Base-by-base conservation (phyloP, 768 basidiomycete species). In the Podaxis sp. region DNA sequence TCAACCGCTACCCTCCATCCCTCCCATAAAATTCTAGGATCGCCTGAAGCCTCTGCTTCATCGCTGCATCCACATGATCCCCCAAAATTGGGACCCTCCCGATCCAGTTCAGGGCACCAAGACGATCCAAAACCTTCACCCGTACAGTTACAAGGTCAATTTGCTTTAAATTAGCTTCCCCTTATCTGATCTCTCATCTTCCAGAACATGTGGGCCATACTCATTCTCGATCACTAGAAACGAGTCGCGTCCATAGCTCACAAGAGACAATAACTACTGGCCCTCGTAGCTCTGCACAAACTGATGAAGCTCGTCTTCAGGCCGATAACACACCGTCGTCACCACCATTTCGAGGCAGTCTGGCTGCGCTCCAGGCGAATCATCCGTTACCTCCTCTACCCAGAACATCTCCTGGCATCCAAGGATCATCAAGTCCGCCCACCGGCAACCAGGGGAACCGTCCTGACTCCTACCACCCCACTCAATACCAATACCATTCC, bases 361-460 rank as follows among this genome's bases (percentile, higher is more conserved):
- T 11, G 36, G 37, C 18, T 11, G 18, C 21, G 13, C 32, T 21
- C 52, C 56, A 42, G 25, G n/a, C 13, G 32, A 3, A 57, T 25
- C 46, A 36, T 9, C 56, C 56, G 16, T 32, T 57, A 21, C 56
- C 56, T 2, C 56, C 56, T 2, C 56, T 57, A 37, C 56, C 56
- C 32, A 32, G 35, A 23, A 21, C 27, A 13, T 14, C 14, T 37
- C 21, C 32, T 5, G 35, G 21, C 21, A 23, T 47, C 5, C 18
- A 9, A 37, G 32, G 32, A 6, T 9, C 32, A 32, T 9, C 32
- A 32, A 50, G 47, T 9, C 36, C 16, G 2, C 28, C 28, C 11
- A 6, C 14, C 7, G 37, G 35, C 11, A 57, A 25, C 32, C 56
- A 47, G 35, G 47, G 36, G 23, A 18, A 37, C 25, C n/a, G 9